Conservation (phyloP, 1,284 basidiomycete species). For the Somion occarium region DNA sequence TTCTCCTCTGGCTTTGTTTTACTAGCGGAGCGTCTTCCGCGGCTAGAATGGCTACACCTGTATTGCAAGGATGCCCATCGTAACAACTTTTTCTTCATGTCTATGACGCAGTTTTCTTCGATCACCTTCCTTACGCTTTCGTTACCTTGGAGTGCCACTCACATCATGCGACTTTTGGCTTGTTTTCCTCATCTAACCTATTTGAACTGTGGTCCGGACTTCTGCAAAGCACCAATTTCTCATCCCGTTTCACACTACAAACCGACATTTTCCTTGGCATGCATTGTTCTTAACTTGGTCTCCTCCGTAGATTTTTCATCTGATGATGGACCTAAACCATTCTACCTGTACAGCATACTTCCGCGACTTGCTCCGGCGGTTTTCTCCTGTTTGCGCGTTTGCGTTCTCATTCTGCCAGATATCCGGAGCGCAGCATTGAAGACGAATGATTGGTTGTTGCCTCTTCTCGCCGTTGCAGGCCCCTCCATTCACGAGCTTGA, state of each 20-base stretch:
- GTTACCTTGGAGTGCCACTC: background rate
- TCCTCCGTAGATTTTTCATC: background rate
- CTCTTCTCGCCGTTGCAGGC: background rate
- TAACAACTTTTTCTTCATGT: background rate
- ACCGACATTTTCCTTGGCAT: background rate
- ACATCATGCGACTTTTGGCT: background rate
- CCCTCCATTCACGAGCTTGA: background rate
- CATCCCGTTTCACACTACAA: background rate
- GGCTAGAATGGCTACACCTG: background rate
- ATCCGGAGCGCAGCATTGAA: background rate
- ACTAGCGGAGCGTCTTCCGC: background rate
- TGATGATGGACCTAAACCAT: background rate
- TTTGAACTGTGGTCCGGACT: background rate
- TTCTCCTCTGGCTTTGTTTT: background rate
- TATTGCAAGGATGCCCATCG: background rate
- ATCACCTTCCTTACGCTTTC: background rate
- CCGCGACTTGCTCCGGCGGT: background rate
- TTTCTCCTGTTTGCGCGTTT: background rate
- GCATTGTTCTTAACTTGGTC: background rate
- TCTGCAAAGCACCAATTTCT: background rate
- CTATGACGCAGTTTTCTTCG: background rate
- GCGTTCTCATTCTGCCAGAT: background rate
- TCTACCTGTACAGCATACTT: background rate
- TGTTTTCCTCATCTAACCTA: background rate
- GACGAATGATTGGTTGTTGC: background rate